These are phyloP conservation scores for Mycena epipterygia DNA, from an alignment of 768 basidiomycete species.

Conservation along the genomic window DNA sequence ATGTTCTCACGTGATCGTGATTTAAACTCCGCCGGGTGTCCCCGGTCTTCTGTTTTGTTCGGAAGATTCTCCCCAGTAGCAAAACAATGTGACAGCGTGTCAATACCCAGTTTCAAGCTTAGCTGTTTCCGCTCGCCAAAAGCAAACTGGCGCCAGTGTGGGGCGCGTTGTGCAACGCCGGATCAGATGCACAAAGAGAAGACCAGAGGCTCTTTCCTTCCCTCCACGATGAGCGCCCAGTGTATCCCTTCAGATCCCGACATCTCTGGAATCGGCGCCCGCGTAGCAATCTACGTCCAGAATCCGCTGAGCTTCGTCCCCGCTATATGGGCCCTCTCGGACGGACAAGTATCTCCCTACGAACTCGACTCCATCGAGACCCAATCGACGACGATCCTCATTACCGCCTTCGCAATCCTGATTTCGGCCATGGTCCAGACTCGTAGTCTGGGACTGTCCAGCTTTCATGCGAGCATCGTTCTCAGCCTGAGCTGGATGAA, in stretches of 20 bases:
- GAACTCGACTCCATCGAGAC: constrained; percentile 30
- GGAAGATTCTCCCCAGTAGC: too few relatives aligned
- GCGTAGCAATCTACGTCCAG: constrained; percentile 35
- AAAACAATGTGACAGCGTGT: too few relatives aligned
- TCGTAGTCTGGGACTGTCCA: neutral
- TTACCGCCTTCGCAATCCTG: constrained; percentile 23
- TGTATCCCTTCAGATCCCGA: constrained; percentile 25
- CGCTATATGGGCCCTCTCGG: constrained; percentile 36
- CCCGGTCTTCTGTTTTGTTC: too few relatives aligned
- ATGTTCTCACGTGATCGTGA: too few relatives aligned
- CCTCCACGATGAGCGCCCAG: neutral
- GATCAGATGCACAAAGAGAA: too few relatives aligned
- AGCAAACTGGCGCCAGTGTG: too few relatives aligned
- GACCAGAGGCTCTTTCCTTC: too few relatives aligned
- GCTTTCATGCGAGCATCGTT: constrained; percentile 14
- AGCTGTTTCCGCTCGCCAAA: too few relatives aligned
- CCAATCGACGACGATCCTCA: constrained; percentile 19
- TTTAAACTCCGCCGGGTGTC: too few relatives aligned
- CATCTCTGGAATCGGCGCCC: constrained; percentile 35
- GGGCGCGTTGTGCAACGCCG: too few relatives aligned
- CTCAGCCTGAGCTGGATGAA: constrained; percentile 27
- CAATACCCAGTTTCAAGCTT: too few relatives aligned
- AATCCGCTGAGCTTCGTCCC: constrained; percentile 42
- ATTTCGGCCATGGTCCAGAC: constrained; percentile 15
- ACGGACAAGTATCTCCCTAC: constrained; percentile 30